phyloP scores from a whole-genome alignment of 352 stramenopile species.

The Globisporangium ultimum region DNA sequence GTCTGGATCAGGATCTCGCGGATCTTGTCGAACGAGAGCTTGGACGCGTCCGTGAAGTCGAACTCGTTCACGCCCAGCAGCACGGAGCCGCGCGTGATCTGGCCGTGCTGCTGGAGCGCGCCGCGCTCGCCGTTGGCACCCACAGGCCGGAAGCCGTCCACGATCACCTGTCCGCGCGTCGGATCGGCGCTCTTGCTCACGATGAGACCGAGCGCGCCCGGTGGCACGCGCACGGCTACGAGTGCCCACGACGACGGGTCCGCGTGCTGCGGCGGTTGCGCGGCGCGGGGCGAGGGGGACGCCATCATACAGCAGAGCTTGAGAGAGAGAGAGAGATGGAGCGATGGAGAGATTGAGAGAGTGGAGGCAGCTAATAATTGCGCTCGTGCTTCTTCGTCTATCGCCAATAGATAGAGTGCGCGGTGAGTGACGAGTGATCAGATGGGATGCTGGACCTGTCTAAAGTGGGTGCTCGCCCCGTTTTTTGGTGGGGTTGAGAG shows the following conservation, averaged over 20 bases:
- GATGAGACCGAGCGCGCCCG: slow-evolving; percentile 70
- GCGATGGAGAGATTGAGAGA: no score
- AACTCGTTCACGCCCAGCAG: slow-evolving; percentile 71
- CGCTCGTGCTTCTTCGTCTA: no score
- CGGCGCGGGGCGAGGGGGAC: neutral
- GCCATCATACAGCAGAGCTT: neutral
- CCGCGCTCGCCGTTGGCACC: slow-evolving; percentile 35
- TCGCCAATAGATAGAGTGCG: no score
- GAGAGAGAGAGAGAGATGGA: no score
- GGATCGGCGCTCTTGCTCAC: slow-evolving; percentile 49
- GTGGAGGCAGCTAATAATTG: no score
- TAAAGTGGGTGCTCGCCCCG: no score
- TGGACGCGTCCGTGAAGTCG: slow-evolving; percentile 44
- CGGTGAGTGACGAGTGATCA: no score
- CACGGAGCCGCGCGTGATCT: slow-evolving; percentile 35
- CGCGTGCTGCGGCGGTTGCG: no score
- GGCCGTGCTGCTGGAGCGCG: slow-evolving; percentile 36
- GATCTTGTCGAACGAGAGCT: slow-evolving; percentile 62
- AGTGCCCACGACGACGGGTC: slow-evolving; percentile 21
- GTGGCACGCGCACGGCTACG: slow-evolving; percentile 65
- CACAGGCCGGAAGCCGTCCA: slow-evolving; percentile 75
- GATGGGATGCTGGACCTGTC: no score
- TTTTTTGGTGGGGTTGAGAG: no score
- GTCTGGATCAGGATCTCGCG: slow-evolving; percentile 70
- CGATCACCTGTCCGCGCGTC: slow-evolving; percentile 43